A percentile compares a stretch with the other conserved stretches of the same genome.
Conservation (phyloP, 2,329 filamentous ascomycete genomes). For the Hirsutella minnesotensis region DNA sequence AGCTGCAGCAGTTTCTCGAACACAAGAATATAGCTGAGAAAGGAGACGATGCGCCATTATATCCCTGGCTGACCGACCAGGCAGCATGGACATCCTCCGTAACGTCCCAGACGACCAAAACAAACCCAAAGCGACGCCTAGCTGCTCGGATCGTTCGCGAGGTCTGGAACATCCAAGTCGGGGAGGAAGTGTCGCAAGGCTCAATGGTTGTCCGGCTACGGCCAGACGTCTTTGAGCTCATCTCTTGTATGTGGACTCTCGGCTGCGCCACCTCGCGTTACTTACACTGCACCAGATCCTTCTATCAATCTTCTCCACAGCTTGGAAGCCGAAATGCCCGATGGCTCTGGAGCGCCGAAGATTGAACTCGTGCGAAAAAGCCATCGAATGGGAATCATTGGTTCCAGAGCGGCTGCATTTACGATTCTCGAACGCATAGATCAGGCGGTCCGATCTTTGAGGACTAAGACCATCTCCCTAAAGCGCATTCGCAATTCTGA, state of each 20-base stretch:
- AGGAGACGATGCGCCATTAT: slow-evolving; percentile 6
- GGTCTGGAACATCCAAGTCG: slow-evolving; percentile 37
- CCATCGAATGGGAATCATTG: slow-evolving; percentile 16
- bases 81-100: no score
- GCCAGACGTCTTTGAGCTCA: slow-evolving; percentile 28
- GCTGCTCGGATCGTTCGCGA: slow-evolving; percentile 32
- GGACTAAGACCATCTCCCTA: slow-evolving; percentile 14
- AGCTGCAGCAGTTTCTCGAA: slow-evolving; percentile 31
- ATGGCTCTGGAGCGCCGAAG: slow-evolving; percentile 18
- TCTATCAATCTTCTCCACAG: slow-evolving; percentile 13
- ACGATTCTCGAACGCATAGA: slow-evolving; percentile 25
- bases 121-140: slow-evolving; percentile 25
- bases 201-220: slow-evolving; percentile 25
- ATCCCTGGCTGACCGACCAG: slow-evolving; percentile 29
- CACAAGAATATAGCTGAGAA: background rate
- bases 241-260: slow-evolving; percentile 27
- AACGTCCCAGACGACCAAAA: no score
- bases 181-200: slow-evolving; percentile 32
- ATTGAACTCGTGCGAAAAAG: slow-evolving; percentile 11
- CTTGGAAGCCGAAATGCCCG: slow-evolving; percentile 18
- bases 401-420: slow-evolving; percentile 16
- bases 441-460: slow-evolving; percentile 14
- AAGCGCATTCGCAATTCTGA: slow-evolving; percentile 7
- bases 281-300: slow-evolving; percentile 5
- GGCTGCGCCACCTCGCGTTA: background rate